Evolutionary conservation across 2,329 filamentous ascomycete species (phyloP).

Genomic region (Graphilbum ipis-grandicollis): DNA sequence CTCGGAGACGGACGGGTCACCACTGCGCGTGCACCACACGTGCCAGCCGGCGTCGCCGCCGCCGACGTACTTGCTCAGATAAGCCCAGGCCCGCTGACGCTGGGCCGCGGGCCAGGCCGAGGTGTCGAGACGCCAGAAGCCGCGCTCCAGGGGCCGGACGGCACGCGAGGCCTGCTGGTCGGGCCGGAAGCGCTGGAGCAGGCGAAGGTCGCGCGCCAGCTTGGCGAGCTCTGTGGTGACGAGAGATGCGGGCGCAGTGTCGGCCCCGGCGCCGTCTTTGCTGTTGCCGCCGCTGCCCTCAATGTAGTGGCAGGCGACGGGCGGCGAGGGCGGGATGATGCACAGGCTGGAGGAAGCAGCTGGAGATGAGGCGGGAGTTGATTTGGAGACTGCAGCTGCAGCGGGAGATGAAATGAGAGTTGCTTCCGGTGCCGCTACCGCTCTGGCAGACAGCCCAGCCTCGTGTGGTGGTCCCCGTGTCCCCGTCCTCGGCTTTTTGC

Average conservation of each 20-base stretch:
- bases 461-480: too few relatives aligned
- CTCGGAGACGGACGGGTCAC: too few relatives aligned
- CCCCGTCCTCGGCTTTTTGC: background rate
- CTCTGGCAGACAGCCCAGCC: too few relatives aligned
- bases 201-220: conserved; percentile 33
- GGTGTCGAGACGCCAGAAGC: conserved; percentile 57
- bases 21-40: conserved; percentile 39
- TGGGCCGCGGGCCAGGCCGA: conserved; percentile 29
- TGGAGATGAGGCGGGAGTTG: background rate
- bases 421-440: too few relatives aligned
- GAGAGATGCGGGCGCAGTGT: conserved; percentile 30
- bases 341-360: conserved; percentile 16
- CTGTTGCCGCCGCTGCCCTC: too few relatives aligned
- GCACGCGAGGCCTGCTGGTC: conserved; percentile 19
- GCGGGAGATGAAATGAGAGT: background rate
- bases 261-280: too few relatives aligned
- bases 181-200: conserved; percentile 36
- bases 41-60: conserved; percentile 49
- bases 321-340: conserved; percentile 37
- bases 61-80: conserved; percentile 40
- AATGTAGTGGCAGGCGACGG: conserved; percentile 25
- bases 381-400: too few relatives aligned
- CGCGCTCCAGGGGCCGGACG: conserved; percentile 48
- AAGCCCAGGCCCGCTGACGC: conserved; percentile 41
- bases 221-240: conserved; percentile 37